These are phyloP conservation scores for Colletotrichum brevisporum DNA, from an alignment of 2,329 filamentous ascomycete genomes.

Conservation along the genomic window DNA sequence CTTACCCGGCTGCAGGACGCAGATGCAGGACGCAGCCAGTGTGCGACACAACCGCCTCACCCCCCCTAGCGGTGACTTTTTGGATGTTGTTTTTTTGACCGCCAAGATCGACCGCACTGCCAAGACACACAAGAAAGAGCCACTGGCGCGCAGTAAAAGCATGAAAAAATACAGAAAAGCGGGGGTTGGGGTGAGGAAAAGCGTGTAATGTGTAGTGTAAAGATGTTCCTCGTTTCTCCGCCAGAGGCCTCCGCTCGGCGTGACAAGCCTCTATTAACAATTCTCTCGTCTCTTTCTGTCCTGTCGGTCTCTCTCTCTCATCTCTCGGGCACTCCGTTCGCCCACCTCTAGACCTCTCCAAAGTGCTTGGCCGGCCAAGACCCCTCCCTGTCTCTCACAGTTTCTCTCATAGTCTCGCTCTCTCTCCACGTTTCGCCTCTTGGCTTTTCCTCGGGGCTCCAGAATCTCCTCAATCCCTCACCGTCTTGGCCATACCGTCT, in stretches of 20 bases:
- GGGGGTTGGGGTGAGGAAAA: slow-evolving; percentile 14
- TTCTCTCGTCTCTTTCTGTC: slow-evolving; percentile 15
- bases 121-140: slow-evolving; percentile 17
- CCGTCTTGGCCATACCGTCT: slow-evolving; percentile 20
- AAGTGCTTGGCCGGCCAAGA: neutral
- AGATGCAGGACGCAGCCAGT: slow-evolving; percentile 23
- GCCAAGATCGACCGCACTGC: slow-evolving; percentile 27
- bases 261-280: slow-evolving; percentile 18
- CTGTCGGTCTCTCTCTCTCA: neutral
- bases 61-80: neutral
- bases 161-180: slow-evolving; percentile 26
- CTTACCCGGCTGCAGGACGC: slow-evolving; percentile 13
- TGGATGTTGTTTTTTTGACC: slow-evolving; percentile 4
- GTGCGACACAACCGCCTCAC: slow-evolving; percentile 8
- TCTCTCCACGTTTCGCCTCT: slow-evolving; percentile 23
- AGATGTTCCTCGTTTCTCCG: slow-evolving; percentile 37
- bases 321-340: slow-evolving; percentile 9
- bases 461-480: neutral
- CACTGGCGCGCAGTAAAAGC: slow-evolving; percentile 5
- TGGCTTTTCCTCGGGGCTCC: neutral
- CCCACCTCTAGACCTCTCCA: neutral
- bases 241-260: slow-evolving; percentile 39
- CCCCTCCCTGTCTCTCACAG: neutral
- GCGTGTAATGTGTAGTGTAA: slow-evolving; percentile 6
- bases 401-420: neutral